Base-by-base conservation (phyloP, 495 filamentous ascomycete genomes). In the Penicillium odoratum region DNA sequence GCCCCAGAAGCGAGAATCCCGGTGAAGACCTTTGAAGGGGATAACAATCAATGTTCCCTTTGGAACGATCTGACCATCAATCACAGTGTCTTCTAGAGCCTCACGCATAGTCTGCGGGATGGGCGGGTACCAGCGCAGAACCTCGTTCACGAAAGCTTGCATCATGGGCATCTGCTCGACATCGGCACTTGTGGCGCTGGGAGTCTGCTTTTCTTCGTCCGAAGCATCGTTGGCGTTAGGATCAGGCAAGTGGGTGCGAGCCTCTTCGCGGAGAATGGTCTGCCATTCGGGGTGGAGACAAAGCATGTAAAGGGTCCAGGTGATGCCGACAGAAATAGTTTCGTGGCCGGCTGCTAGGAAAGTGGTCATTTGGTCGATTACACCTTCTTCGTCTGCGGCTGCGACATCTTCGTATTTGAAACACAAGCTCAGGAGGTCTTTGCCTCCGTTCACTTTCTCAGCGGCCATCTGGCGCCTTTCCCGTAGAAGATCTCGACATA, bases 1-100 rank as follows among this genome's bases (percentile, higher is more conserved):
- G 0, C 76, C 81, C 13, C 72, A 87, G 4, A 86, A 42, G n/a
- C 83, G 81, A 30, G 55, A 57, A 1, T 77, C 73, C 5, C 79
- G 69, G 48, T 88, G 85, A 73, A 88, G 79, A 4, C 68, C 65
- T 40, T 79, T 69, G 47, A 49, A 33, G 28, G 47, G 47, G 5
- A 49, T 16, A 5, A 49, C 30, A 26, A 49, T 49, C 15, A n/a
- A n/a, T 0, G 47, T 49, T 7, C 47, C 47, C 30, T 49, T 49
- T 4, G 47, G 47, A 31, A 49, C 26, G 9, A 33, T 7, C 5
- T 25, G 15, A 7, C 30, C 28, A 7, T 49, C 28, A 6, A 49
- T 30, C 4, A 49, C 47, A 7, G 29, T 31, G 28, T 49, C 30
- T n/a, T 31, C 26, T 3, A 33, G 5, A 30, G 47, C 26, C 47